Conservation (phyloP, 352 stramenopile species). For the Phytophthora parvispora region DNA sequence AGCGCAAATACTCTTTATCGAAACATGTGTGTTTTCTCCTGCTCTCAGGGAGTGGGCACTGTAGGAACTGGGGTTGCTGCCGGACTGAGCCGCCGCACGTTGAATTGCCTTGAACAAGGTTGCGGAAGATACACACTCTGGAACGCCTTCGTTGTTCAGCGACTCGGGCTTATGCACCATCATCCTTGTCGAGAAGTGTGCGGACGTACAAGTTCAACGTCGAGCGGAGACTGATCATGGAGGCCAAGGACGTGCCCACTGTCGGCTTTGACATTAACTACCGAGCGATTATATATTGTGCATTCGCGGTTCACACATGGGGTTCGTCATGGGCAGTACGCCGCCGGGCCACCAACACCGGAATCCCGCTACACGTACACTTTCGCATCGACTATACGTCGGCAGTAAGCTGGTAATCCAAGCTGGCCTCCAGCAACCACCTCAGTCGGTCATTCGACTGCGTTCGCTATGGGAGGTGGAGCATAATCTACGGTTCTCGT, state of each 20-base stretch:
- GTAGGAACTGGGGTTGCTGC: neutral
- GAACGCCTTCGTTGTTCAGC: neutral
- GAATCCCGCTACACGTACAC: slow-evolving; percentile 5
- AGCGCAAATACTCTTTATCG: too few species aligned
- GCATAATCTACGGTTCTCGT: slow-evolving; percentile 1
- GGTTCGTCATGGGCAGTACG: neutral
- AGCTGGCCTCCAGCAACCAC: slow-evolving; percentile 7
- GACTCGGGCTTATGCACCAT: slow-evolving; percentile 17
- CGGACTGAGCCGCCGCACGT: neutral
- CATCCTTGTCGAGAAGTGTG: neutral
- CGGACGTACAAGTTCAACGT: neutral
- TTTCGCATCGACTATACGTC: slow-evolving; percentile 37
- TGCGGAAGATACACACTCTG: neutral
- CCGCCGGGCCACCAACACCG: too few species aligned
- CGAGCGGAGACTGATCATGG: neutral
- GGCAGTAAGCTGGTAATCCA: slow-evolving; percentile 13
- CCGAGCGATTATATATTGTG: slow-evolving; percentile 16
- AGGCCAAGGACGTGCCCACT: neutral
- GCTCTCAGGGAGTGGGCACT: slow-evolving; percentile 8
- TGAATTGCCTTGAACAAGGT: neutral
- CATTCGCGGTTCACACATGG: slow-evolving; percentile 8
- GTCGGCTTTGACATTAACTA: slow-evolving; percentile 38
- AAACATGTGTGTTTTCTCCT: slow-evolving; percentile 2
- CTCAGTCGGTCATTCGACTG: slow-evolving; percentile 3
- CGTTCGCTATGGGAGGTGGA: neutral